phyloP scores from a whole-genome alignment of 345 rosid species.

The Linum trigynum region DNA sequence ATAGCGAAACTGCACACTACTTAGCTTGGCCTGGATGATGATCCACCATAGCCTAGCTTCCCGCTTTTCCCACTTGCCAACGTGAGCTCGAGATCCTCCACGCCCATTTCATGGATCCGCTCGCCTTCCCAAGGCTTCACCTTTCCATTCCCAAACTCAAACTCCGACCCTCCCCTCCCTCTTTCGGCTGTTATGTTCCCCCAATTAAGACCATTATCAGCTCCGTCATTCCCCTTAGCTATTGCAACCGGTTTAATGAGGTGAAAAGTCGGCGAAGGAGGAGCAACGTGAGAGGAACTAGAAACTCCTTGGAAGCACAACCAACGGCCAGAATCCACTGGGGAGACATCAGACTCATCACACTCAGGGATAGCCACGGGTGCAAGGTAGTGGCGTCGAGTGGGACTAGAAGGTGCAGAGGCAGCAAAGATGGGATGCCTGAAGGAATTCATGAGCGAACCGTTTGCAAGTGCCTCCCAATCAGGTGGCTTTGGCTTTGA shows the following conservation, averaged over 20 bases:
- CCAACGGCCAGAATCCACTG: conserved; percentile 29
- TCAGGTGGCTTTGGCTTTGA: conserved; percentile 9
- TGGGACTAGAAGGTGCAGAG: conserved; percentile 10
- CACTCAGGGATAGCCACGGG: conserved; percentile 27
- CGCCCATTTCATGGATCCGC: conserved; percentile 1
- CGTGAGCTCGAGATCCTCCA: conserved; percentile 4
- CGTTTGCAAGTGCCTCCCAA: conserved; percentile 6
- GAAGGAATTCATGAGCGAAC: neutral
- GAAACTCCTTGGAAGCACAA: conserved; percentile 17
- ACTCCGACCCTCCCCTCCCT: neutral
- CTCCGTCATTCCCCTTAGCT: neutral
- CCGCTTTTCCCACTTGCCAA: neutral
- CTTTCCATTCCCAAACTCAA: neutral
- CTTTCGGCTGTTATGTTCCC: neutral
- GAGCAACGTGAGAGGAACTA: conserved; percentile 14
- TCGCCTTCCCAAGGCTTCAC: conserved; percentile 6
- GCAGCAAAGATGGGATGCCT: conserved; percentile 6
- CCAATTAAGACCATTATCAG: neutral
- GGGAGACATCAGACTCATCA: conserved; percentile 27
- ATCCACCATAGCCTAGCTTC: neutral
- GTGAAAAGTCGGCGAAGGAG: conserved; percentile 19
- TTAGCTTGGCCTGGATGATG: neutral
- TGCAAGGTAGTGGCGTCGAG: conserved; percentile 13
- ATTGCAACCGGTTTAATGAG: neutral
- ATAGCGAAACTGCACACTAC: too few relatives aligned